Evolutionary conservation across 1,139 yeast species (phyloP).

Genomic region (Hansenula sp.): DNA sequence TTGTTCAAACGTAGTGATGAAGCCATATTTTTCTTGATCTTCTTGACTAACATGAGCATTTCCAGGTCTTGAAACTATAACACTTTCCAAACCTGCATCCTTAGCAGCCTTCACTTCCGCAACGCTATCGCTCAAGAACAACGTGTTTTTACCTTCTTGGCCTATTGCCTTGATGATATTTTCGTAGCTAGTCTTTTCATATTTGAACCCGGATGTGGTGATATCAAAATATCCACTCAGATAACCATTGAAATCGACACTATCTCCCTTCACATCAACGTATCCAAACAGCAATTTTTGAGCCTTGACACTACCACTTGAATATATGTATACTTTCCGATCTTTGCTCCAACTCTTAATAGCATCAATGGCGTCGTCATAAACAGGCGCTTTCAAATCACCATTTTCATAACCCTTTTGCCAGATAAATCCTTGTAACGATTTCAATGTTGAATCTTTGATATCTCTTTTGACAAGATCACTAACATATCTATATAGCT

Average conservation of each 20-base stretch:
- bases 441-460: constrained; percentile 74
- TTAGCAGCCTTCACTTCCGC: constrained; percentile 70
- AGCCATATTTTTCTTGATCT: constrained; percentile 6
- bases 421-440: constrained; percentile 86
- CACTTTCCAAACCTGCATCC: constrained; percentile 57
- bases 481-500: constrained; percentile 43
- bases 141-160: constrained; percentile 31
- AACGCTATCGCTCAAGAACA: constrained; percentile 76
- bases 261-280: constrained; percentile 36
- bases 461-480: constrained; percentile 61
- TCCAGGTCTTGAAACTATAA: constrained; percentile 71
- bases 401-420: constrained; percentile 72
- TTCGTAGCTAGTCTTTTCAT: constrained; percentile 51
- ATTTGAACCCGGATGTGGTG: constrained; percentile 75
- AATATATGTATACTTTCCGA: constrained; percentile 62
- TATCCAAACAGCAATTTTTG: constrained; percentile 73
- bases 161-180: constrained; percentile 51
- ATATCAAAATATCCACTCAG: constrained; percentile 80
- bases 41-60: constrained; percentile 48
- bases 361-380: constrained; percentile 62
- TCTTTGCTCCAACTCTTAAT: constrained; percentile 37
- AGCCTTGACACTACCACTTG: constrained; percentile 89
- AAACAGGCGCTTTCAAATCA: constrained; percentile 73
- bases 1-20: constrained; percentile 9
- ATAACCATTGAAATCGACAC: constrained; percentile 47